Base-by-base conservation (phyloP, 805 yeast genomes). In the Wickerhamiella australiensis region DNA sequence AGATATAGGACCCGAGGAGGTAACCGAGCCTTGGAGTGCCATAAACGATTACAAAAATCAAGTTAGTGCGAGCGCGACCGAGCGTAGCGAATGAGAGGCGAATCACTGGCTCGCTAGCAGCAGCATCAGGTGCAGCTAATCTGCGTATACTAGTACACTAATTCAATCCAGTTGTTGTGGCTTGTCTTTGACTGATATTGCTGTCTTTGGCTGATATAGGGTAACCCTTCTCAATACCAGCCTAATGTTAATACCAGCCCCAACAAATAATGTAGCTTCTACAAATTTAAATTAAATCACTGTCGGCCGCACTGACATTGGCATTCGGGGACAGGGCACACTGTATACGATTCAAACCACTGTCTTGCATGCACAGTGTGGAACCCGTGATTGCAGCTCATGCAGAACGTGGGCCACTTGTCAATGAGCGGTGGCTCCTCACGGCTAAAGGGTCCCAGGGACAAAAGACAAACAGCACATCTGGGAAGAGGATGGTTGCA, bases 261-360 rank as follows among this genome's bases (percentile, higher is more conserved):
- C n/a, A n/a, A n/a, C n/a, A n/a, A n/a, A n/a, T n/a, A n/a, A n/a
- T n/a, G n/a, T n/a, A n/a, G 7, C 29, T 26, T 26, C 29, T 26
- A 7, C 11, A 11, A 26, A 26, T 7, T 26, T 7, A 7, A 26
- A 26, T 7, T 26, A 26, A 7, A 7, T 29, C 18, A 42, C 26
- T 42, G 37, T 9, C 29, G 26, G n/a, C 59, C 60, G 27, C 97
- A 90, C 46, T 77, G 70, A 60, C 98, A 90, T 37, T 73, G 70
- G 60, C 98, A 90, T 40, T 87, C 94, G 0, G 96, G 96, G 2
- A 90, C 95, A 0, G 98, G 96, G 60, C 98, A 90, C 1, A 84
- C 77, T 50, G 76, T 77, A 59, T 88, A 95, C 62, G 80, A 81
- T 22, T 81, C 75, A 63, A 90, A 90, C 98, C 98, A 90, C 59